phyloP scores from a whole-genome alignment of 148 eudicot species.

The Heliamphora exappendiculata region DNA sequence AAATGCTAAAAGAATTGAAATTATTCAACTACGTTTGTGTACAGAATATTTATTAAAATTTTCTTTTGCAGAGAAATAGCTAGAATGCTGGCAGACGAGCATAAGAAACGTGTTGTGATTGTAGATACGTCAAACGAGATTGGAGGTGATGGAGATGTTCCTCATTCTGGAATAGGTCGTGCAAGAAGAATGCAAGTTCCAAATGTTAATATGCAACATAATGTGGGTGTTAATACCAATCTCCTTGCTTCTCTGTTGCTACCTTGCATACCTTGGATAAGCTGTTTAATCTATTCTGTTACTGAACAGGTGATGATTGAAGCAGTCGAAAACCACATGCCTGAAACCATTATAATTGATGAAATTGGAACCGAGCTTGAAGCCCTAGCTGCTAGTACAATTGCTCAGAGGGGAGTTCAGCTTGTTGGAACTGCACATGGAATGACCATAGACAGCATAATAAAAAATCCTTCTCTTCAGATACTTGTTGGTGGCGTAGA shows the following conservation, averaged over 20 bases:
- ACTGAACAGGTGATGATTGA: conserved; percentile 83
- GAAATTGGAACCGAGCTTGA: conserved; percentile 98
- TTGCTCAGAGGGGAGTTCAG: conserved; percentile 99
- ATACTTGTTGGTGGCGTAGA: conserved; percentile 95
- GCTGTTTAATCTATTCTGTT: background rate
- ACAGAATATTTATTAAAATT: background rate
- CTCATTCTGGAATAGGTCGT: conserved; percentile 92
- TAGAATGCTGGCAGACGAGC: conserved; percentile 89
- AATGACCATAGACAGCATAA: conserved; percentile 80
- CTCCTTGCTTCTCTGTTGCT: background rate
- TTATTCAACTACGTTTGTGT: background rate
- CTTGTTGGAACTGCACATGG: conserved; percentile 99
- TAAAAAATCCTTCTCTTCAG: conserved; percentile 88
- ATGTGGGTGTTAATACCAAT: conserved; percentile 44
- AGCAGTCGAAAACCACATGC: conserved; percentile 99
- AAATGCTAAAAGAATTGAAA: background rate
- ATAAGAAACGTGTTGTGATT: conserved; percentile 80
- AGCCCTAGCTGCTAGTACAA: conserved; percentile 96
- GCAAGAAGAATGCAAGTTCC: conserved; percentile 99
- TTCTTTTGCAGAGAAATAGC: conserved; percentile 63
- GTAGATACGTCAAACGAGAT: conserved; percentile 98
- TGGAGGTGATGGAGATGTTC: conserved; percentile 98
- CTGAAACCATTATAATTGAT: conserved; percentile 88
- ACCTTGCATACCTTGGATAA: background rate
- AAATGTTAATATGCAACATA: conserved; percentile 90